Evolutionary conservation across 495 filamentous ascomycete species (phyloP).

Genomic region (Lasiosphaeria miniovina): DNA sequence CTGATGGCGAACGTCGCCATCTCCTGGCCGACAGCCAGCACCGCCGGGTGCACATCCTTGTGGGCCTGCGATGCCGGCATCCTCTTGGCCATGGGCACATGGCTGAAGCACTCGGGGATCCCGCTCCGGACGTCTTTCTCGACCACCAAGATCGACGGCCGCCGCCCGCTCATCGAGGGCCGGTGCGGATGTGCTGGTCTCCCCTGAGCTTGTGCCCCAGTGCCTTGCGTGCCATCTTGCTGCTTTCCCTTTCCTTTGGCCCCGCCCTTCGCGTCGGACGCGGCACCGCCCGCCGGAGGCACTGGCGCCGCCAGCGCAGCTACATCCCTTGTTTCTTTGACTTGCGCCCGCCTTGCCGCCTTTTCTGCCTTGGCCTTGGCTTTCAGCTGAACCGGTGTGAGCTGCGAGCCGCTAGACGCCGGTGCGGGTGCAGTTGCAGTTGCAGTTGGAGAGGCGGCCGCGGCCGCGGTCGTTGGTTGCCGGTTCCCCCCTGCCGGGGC

Average conservation of each 20-base stretch:
- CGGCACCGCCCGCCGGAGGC: slow-evolving; percentile 10
- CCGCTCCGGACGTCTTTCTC: slow-evolving; percentile 47
- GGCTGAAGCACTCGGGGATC: slow-evolving; percentile 70
- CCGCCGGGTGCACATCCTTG: slow-evolving; percentile 87
- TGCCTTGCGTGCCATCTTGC: slow-evolving; percentile 33
- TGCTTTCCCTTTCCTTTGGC: slow-evolving; percentile 50
- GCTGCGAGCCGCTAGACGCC: slow-evolving; percentile 34
- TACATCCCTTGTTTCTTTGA: slow-evolving; percentile 46
- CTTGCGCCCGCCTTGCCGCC: slow-evolving; percentile 65
- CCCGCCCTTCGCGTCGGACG: slow-evolving; percentile 33
- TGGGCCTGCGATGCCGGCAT: slow-evolving; percentile 70
- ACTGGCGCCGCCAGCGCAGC: slow-evolving; percentile 13
- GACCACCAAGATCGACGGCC: slow-evolving; percentile 43
- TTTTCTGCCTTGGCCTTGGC: slow-evolving; percentile 78
- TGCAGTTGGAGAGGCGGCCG: slow-evolving; percentile 2
- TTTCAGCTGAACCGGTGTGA: slow-evolving; percentile 68
- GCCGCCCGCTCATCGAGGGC: slow-evolving; percentile 34
- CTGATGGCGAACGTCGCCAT: slow-evolving; percentile 86
- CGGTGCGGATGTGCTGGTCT: slow-evolving; percentile 36
- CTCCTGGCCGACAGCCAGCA: slow-evolving; percentile 82
- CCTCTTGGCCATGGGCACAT: slow-evolving; percentile 74
- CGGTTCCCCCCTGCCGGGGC: neutral
- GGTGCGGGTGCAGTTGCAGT: slow-evolving; percentile 7
- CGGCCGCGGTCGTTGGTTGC: no score
- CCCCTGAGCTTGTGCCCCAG: slow-evolving; percentile 30